Conservation (phyloP, 148 eudicot genomes). For the Oxyria digyna region DNA sequence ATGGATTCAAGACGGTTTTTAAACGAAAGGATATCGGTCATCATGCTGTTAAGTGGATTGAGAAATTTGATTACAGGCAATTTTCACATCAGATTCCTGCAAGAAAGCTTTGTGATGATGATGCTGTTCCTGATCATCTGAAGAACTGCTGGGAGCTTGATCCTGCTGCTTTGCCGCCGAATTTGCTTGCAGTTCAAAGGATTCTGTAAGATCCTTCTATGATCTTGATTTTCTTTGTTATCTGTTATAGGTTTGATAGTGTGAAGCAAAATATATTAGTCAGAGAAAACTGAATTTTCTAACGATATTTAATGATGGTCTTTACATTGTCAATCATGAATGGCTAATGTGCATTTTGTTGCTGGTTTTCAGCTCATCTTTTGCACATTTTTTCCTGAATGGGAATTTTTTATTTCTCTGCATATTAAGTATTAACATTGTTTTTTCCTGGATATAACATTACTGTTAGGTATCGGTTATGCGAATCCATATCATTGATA, state of each 20-base stretch:
- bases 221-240: neutral
- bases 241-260: neutral
- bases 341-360: neutral
- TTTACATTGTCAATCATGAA: neutral
- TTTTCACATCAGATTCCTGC: constrained; percentile 94
- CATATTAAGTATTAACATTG: no score
- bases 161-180: constrained; percentile 77
- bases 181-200: constrained; percentile 24
- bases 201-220: neutral
- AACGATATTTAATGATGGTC: neutral
- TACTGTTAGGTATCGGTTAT: no score
- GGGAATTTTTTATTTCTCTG: no score
- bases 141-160: constrained; percentile 85
- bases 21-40: constrained; percentile 57
- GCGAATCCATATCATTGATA: no score
- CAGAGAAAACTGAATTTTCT: neutral
- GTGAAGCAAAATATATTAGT: no score
- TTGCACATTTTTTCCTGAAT: neutral
- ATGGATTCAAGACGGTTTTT: constrained; percentile 62
- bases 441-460: no score
- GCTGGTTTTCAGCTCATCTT: neutral
- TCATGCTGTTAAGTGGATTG: constrained; percentile 53
- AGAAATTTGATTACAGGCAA: constrained; percentile 37
- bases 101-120: constrained; percentile 60
- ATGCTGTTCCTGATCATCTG: constrained; percentile 24